A percentile compares a stretch with the other conserved stretches of the same genome.
Evolutionary conservation across 2,329 filamentous ascomycete species (phyloP).

Genomic region (Thyridium curvatum): DNA sequence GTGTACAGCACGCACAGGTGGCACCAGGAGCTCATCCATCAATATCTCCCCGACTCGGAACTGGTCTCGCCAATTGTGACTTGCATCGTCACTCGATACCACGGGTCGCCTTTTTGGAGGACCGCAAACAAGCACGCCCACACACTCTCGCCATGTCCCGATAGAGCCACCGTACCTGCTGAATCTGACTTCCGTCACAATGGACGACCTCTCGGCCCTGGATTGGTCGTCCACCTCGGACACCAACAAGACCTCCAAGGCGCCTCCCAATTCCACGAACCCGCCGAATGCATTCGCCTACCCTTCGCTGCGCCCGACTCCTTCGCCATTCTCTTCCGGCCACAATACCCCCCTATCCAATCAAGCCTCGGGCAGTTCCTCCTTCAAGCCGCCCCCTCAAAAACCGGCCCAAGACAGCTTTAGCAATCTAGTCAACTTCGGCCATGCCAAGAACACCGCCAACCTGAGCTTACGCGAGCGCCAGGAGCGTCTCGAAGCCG

Average conservation of each 20-base stretch:
- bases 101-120: no score
- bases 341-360: conserved; percentile 50
- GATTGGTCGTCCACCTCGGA: conserved; percentile 44
- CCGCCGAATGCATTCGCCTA: conserved; percentile 34
- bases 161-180: no score
- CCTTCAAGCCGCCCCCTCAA: conserved; percentile 30
- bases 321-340: conserved; percentile 48
- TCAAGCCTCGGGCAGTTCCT: conserved; percentile 37
- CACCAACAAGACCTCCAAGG: conserved; percentile 29
- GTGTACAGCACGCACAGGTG: no score
- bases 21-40: no score
- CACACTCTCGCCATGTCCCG: no score
- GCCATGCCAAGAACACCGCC: conserved; percentile 52
- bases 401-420: conserved; percentile 67
- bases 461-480: conserved; percentile 76
- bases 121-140: no score
- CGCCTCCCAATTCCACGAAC: conserved; percentile 29
- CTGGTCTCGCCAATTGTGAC: no score
- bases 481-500: conserved; percentile 58
- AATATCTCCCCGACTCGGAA: no score
- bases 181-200: conserved; percentile 18
- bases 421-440: conserved; percentile 65
- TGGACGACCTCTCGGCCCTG: conserved; percentile 58
- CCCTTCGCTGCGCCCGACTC: conserved; percentile 46
- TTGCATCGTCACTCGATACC: no score